These are phyloP conservation scores for Phaeosphaeriaceae sp. DNA, from an alignment of 2,329 filamentous ascomycete genomes.

Conservation along the genomic window DNA sequence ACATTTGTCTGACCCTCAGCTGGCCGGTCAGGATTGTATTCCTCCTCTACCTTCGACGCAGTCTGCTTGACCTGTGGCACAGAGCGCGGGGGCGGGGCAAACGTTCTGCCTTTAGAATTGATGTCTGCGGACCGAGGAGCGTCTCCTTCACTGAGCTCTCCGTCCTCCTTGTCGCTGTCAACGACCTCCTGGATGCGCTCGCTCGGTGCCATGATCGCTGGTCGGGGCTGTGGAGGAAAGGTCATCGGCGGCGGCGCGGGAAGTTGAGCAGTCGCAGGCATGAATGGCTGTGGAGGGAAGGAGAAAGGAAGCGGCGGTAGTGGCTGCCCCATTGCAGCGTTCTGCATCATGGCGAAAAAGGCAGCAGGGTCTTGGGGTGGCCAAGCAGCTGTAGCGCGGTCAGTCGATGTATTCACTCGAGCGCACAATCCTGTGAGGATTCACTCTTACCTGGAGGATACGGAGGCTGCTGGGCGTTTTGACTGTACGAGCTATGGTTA, in stretches of 20 bases:
- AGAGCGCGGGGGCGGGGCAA: conserved; percentile 31
- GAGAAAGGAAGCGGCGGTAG: conserved; percentile 29
- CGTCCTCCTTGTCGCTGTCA: conserved; percentile 69
- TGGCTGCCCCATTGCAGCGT: conserved; percentile 19
- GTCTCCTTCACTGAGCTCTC: conserved; percentile 72
- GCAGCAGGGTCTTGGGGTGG: conserved; percentile 39
- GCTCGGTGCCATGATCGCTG: conserved; percentile 13
- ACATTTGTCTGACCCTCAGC: conserved; percentile 19
- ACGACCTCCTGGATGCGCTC: conserved; percentile 41
- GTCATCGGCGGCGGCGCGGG: conserved; percentile 18
- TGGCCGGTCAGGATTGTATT: conserved; percentile 27
- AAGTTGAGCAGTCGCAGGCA: conserved; percentile 28
- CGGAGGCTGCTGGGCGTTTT: conserved; percentile 32
- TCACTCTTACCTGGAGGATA: conserved; percentile 20
- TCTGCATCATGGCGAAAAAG: conserved; percentile 36
- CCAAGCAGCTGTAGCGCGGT: conserved; percentile 23
- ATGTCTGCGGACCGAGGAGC: conserved; percentile 16
- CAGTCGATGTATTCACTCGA: not conserved
- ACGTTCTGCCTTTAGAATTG: conserved; percentile 10
- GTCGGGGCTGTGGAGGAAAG: conserved; percentile 17
- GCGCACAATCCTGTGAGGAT: not conserved
- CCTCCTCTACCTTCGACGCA: conserved; percentile 12
- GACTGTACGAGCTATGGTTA: conserved; percentile 30
- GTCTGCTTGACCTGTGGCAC: conserved; percentile 17
- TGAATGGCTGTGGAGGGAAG: conserved; percentile 23